Conservation (phyloP, 805 yeast species). For the Metschnikowia sp. region DNA sequence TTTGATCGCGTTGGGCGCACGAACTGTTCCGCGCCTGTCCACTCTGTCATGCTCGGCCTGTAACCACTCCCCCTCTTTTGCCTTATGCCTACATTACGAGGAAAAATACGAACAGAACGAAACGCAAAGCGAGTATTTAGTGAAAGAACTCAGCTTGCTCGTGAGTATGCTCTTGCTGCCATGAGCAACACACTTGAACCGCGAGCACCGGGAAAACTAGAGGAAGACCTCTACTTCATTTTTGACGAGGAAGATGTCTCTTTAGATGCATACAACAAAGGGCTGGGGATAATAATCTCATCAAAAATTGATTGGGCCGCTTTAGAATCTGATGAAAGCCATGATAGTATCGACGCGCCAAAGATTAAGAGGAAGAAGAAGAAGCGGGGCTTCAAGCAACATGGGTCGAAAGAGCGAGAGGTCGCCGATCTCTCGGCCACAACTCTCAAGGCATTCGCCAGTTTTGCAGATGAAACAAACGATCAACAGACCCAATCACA, state of each 20-base stretch:
- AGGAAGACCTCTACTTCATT: slow-evolving; percentile 3
- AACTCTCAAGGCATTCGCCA: not conserved
- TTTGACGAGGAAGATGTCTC: slow-evolving; percentile 1
- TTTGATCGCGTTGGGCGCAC: too few relatives aligned
- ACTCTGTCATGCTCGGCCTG: not conserved
- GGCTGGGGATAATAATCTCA: too few relatives aligned
- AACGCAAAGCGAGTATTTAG: not conserved
- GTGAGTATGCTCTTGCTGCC: not conserved
- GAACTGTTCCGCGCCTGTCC: too few relatives aligned
- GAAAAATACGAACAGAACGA: not conserved
- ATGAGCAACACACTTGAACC: not conserved
- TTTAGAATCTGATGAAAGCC: too few relatives aligned
- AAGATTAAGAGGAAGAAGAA: not conserved
- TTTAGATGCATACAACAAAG: not conserved
- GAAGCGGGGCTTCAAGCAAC: not conserved
- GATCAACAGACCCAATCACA: not conserved
- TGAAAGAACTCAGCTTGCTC: too few relatives aligned
- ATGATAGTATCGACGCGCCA: not conserved
- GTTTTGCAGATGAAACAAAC: not conserved
- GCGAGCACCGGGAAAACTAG: not conserved
- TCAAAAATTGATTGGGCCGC: too few relatives aligned
- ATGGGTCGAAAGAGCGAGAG: not conserved
- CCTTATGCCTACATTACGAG: not conserved
- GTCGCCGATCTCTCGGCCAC: not conserved
- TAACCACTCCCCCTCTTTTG: not conserved